Conservation (phyloP, 306 rosid species). For the Lotus japonicus region DNA sequence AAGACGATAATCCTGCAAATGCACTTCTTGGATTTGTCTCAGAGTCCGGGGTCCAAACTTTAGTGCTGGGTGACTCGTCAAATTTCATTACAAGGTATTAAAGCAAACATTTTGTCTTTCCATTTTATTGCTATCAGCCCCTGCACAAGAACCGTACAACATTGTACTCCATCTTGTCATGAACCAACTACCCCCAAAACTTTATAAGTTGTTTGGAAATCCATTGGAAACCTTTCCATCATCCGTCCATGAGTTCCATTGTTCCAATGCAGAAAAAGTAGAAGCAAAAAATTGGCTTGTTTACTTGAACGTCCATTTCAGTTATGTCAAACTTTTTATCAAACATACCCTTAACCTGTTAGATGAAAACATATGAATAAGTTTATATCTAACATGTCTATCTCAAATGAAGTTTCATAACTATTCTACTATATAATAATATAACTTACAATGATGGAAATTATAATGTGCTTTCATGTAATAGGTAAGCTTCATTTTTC, state of each 20-base stretch:
- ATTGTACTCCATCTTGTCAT: not conserved
- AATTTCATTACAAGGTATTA: constrained; percentile 39
- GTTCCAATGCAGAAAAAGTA: no score
- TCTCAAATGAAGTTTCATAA: not conserved
- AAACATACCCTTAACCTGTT: no score
- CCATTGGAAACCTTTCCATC: no score
- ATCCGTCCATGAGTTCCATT: no score
- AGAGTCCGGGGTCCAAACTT: constrained; percentile 41
- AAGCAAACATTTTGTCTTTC: not conserved
- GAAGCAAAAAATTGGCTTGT: no score
- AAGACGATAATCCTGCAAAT: constrained; percentile 68
- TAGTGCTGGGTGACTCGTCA: constrained; percentile 63
- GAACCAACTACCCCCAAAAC: no score
- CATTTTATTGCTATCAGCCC: not conserved
- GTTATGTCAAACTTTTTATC: no score
- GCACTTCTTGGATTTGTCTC: constrained; percentile 62
- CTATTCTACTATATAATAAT: not conserved
- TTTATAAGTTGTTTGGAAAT: no score
- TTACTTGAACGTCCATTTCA: no score
- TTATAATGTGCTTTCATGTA: not conserved
- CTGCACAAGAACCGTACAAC: not conserved
- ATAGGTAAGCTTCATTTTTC: not conserved
- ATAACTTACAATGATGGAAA: not conserved
- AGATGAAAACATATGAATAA: no score
- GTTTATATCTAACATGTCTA: not conserved